Evolutionary conservation across 1,139 yeast species (phyloP).

Genomic region (Williopsis jadinii): DNA sequence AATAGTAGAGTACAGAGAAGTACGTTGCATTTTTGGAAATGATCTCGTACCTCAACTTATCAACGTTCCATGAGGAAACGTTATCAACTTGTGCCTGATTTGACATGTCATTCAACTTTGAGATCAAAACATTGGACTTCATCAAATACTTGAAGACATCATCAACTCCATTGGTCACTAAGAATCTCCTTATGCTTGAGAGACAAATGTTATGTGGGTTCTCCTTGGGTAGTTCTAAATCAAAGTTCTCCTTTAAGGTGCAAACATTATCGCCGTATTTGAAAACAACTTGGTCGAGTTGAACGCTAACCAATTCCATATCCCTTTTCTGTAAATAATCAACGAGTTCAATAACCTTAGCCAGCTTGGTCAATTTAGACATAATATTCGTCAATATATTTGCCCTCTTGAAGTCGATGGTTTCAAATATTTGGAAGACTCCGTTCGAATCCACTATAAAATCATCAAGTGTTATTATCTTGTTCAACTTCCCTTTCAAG

Average conservation of each 20-base stretch:
- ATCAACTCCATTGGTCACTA: constrained; percentile 17
- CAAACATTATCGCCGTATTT: constrained; percentile 19
- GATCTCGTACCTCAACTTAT: constrained; percentile 13
- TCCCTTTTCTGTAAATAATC: constrained; percentile 16
- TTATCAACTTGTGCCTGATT: constrained; percentile 3
- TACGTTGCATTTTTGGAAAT: constrained; percentile 16
- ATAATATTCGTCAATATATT: constrained; percentile 11
- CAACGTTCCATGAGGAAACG: constrained; percentile 1
- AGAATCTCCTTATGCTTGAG: constrained; percentile 16
- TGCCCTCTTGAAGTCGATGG: constrained; percentile 14
- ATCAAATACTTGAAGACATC: constrained; percentile 18
- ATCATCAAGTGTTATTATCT: constrained; percentile 12
- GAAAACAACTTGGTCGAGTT: constrained; percentile 20
- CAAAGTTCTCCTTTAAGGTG: constrained; percentile 15
- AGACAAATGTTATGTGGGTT: constrained; percentile 21
- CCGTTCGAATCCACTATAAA: constrained; percentile 18
- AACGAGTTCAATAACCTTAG: constrained; percentile 19
- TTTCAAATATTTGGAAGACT: constrained; percentile 17
- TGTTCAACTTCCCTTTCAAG: constrained; percentile 15
- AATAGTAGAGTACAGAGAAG: constrained; percentile 18
- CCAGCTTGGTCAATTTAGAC: constrained; percentile 15
- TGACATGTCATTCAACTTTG: constrained; percentile 12
- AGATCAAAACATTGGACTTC: constrained; percentile 14
- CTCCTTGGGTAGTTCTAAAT: constrained; percentile 16
- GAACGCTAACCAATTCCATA: constrained; percentile 18